A percentile compares a stretch with the other conserved stretches of the same genome.
Evolutionary conservation across 139 green algal genomes (phyloP).

Genomic region (Desmodesmus armatus): DNA sequence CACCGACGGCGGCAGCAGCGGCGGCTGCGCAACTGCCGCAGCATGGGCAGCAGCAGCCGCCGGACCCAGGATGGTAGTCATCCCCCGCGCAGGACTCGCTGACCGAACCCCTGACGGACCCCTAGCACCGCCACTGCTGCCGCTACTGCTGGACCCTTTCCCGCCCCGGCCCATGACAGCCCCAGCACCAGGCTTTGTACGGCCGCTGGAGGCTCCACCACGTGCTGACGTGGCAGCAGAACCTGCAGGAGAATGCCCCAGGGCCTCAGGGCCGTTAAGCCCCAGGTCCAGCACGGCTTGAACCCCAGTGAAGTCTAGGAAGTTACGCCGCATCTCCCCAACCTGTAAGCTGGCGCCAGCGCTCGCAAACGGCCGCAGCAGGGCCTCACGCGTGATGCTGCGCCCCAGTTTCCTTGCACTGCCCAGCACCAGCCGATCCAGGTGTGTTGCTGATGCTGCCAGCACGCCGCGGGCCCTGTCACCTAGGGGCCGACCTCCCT

Average conservation of each 20-base stretch:
- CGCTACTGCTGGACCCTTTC: neutral
- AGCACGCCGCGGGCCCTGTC: neutral
- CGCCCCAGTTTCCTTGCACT: neutral
- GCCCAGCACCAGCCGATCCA: neutral
- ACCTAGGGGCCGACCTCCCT: neutral
- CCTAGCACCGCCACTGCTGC: neutral
- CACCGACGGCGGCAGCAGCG: neutral
- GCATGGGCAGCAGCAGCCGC: neutral
- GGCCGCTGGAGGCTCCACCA: neutral
- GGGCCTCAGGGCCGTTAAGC: conserved; percentile 41
- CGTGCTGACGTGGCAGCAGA: neutral
- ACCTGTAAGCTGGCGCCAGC: conserved; percentile 51
- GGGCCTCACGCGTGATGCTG: conserved; percentile 17
- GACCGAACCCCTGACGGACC: neutral
- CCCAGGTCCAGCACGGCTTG: conserved; percentile 51
- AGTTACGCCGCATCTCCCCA: conserved; percentile 50
- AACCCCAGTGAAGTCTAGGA: conserved; percentile 57
- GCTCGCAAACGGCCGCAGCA: conserved; percentile 52
- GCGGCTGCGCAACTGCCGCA: neutral
- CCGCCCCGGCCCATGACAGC: neutral
- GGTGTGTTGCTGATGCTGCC: neutral
- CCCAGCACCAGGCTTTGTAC: neutral
- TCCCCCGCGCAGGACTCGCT: neutral
- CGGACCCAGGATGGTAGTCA: conserved; percentile 19
- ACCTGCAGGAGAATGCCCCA: neutral